A percentile compares a stretch with the other conserved stretches of the same genome.
phyloP scores from a whole-genome alignment of 1,284 basidiomycete genomes.

The Tranzscheliella williamsii region DNA sequence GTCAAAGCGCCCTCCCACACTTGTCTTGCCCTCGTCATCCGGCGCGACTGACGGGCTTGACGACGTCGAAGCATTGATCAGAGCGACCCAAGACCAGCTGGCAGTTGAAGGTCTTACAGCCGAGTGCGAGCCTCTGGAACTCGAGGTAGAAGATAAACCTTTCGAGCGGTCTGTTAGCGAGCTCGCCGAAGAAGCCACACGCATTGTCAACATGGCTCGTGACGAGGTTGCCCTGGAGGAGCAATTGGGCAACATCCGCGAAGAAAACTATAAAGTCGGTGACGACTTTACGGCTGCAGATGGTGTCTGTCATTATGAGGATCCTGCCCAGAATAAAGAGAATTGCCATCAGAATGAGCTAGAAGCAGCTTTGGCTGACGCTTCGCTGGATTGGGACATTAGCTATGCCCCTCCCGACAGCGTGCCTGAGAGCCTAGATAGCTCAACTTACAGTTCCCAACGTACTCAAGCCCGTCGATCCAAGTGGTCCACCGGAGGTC shows the following conservation, averaged over 20 bases:
- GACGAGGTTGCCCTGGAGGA: slow-evolving; percentile 25
- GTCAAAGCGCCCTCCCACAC: neutral
- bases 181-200: slow-evolving; percentile 14
- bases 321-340: neutral
- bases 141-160: slow-evolving; percentile 14
- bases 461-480: slow-evolving; percentile 1
- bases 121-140: neutral
- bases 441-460: too few species aligned
- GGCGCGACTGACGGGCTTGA: slow-evolving; percentile 17
- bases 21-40: neutral
- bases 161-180: too few species aligned
- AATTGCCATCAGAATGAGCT: slow-evolving; percentile 17
- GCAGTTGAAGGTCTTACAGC: slow-evolving; percentile 9
- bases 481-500: slow-evolving; percentile 19
- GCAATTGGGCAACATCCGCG: neutral
- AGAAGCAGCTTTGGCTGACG: slow-evolving; percentile 31
- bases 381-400: slow-evolving; percentile 16
- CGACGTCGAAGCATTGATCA: slow-evolving; percentile 31
- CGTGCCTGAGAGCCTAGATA: too few species aligned
- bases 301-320: neutral
- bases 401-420: too few species aligned
- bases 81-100: slow-evolving; percentile 16
- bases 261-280: neutral
- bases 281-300: neutral
- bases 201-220: slow-evolving; percentile 24